Base-by-base conservation (phyloP, 2,329 filamentous ascomycete genomes). In the Sarocladium oryzae region DNA sequence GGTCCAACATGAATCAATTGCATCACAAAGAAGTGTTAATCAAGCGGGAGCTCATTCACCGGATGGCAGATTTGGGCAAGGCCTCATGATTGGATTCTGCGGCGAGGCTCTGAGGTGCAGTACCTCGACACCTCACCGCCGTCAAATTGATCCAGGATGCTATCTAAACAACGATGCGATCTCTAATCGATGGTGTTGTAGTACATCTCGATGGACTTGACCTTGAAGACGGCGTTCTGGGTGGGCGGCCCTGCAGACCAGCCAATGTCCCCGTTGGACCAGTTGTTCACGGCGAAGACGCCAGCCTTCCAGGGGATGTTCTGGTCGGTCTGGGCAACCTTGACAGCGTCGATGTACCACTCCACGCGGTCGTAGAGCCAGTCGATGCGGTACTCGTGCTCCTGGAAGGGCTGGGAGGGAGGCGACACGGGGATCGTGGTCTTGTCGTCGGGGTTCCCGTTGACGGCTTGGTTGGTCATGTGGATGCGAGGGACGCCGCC, bases 351-450 rank as follows among this genome's bases (percentile, higher is more conserved):
- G 1, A 65, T 54, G 15, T 57, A 65, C 41, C 58, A 65, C 16
- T 53, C 28, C 1, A 61, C 58, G 7, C 56, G 49, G 0, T 56
- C 57, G 3, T 56, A 54, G 0, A 60, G 62, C 63, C 63, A 65
- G 51, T 65, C 63, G 24, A 65, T 55, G 9, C 63, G 56, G 49
- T 65, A 65, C 26, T 65, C 63, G 46, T 65, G 63, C 56, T 65
- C 63, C 16, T 51, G 30, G 24, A 51, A 51, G 4, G 49, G 49
- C 9, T 51, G 18, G 35, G 49, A 15, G 20, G 1, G 56, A 56
- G 1, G 40, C 51, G 1, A 62, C 0, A 61, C 36, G 1, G 51
- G 21, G 7, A 54, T 57, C 38, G 52, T 49, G 0, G 57, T 57
- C 10, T 52, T 52, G 15, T 56, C 8, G 1, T 57, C 60, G 4